phyloP scores from a whole-genome alignment of 352 stramenopile species.

The Globisporangium heterothallicum region DNA sequence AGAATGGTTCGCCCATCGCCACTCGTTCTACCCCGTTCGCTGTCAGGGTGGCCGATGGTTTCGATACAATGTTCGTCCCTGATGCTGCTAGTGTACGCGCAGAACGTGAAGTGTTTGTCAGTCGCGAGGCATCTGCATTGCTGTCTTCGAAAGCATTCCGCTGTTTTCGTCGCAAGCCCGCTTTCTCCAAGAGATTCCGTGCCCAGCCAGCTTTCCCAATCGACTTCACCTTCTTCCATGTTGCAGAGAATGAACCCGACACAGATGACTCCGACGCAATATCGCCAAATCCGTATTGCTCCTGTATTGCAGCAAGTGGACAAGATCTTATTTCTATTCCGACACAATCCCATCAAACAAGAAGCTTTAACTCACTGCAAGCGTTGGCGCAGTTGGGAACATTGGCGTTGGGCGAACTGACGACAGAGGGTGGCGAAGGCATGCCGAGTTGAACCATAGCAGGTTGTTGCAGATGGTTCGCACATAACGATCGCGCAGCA shows the following conservation, averaged over 20 bases:
- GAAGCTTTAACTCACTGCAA: slow-evolving; percentile 41
- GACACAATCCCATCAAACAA: not conserved
- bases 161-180: slow-evolving; percentile 25
- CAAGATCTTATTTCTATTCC: too few species aligned
- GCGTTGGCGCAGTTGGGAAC: slow-evolving; percentile 40
- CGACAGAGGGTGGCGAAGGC: slow-evolving; percentile 30
- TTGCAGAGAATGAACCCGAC: slow-evolving; percentile 42
- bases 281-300: slow-evolving; percentile 74
- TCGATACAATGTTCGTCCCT: not conserved
- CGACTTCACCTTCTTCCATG: slow-evolving; percentile 53
- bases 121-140: slow-evolving; percentile 5
- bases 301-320: too few species aligned
- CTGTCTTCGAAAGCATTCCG: slow-evolving; percentile 14
- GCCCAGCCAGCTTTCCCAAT: slow-evolving; percentile 53
- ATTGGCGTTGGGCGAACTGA: slow-evolving; percentile 40
- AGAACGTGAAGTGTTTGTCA: slow-evolving; percentile 35
- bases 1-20: slow-evolving; percentile 26
- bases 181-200: slow-evolving; percentile 48
- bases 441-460: slow-evolving; percentile 29
- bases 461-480: slow-evolving; percentile 39
- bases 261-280: slow-evolving; percentile 49
- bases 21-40: slow-evolving; percentile 7
- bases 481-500: slow-evolving; percentile 44
- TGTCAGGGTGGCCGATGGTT: slow-evolving; percentile 11
- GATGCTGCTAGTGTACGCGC: slow-evolving; percentile 30